phyloP scores from a whole-genome alignment of 2,329 filamentous ascomycete genomes.

The Verticillium nonalfalfae region DNA sequence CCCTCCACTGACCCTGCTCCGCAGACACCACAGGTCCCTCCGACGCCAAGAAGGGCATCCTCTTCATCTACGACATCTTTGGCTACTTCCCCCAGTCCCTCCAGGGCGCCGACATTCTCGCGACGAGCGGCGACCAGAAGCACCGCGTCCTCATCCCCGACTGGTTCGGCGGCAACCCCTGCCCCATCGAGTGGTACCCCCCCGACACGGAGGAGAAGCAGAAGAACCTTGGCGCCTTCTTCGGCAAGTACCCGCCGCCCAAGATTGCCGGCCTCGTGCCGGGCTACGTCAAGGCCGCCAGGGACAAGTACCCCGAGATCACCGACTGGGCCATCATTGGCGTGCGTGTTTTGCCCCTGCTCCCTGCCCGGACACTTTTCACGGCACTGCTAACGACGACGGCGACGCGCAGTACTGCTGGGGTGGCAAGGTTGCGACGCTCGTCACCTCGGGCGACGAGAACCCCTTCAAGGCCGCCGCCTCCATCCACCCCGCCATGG shows the following conservation, averaged over 20 bases:
- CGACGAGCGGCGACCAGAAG: conserved; percentile 49
- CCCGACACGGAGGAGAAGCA: conserved; percentile 59
- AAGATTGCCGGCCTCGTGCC: conserved; percentile 44
- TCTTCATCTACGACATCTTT: conserved; percentile 62
- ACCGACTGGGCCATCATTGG: conserved; percentile 56
- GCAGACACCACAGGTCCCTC: conserved; percentile 43
- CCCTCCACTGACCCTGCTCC: neutral
- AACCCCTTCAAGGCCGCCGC: conserved; percentile 52
- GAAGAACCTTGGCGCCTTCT: conserved; percentile 51
- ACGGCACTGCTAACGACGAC: neutral
- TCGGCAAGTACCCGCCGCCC: conserved; percentile 42
- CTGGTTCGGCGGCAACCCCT: conserved; percentile 74
- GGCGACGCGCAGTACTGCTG: conserved; percentile 51
- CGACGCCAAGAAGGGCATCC: conserved; percentile 49
- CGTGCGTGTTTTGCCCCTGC: conserved; percentile 27
- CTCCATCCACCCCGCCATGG: conserved; percentile 55
- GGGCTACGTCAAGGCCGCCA: conserved; percentile 46
- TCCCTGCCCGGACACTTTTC: neutral
- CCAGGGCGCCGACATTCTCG: conserved; percentile 63
- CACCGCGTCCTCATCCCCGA: conserved; percentile 90
- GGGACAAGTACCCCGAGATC: conserved; percentile 45
- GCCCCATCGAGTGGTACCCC: conserved; percentile 53
- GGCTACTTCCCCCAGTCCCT: conserved; percentile 65
- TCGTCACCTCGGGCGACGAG: conserved; percentile 39
- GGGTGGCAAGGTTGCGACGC: conserved; percentile 61